These are phyloP conservation scores for Ascoidea asiatica DNA, from an alignment of 805 yeast species.

Conservation along the genomic window DNA sequence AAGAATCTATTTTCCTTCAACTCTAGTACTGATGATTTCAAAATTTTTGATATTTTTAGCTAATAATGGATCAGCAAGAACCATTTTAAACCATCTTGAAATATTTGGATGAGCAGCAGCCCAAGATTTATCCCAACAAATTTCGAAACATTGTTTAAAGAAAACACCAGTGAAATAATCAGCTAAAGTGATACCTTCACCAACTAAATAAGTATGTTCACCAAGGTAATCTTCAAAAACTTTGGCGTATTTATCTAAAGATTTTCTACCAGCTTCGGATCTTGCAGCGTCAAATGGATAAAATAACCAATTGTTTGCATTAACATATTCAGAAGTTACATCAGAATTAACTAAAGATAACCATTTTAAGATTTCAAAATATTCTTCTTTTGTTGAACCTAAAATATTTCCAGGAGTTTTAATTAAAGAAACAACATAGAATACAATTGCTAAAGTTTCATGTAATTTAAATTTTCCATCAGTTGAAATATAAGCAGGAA, in stretches of 20 bases:
- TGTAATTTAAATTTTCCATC: constrained; percentile 53
- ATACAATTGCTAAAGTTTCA: constrained; percentile 52
- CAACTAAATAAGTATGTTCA: constrained; percentile 54
- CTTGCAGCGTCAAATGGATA: constrained; percentile 67
- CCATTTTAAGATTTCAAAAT: constrained; percentile 64
- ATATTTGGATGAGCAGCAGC: constrained; percentile 46
- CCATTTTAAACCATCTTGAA: constrained; percentile 62
- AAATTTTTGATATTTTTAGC: no score
- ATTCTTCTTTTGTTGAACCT: constrained; percentile 35
- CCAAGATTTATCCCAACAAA: constrained; percentile 53
- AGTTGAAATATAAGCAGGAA: constrained; percentile 59
- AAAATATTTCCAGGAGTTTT: constrained; percentile 1
- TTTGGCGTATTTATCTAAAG: constrained; percentile 24
- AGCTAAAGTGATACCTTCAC: constrained; percentile 54
- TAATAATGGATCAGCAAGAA: neutral
- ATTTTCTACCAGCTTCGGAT: constrained; percentile 31
- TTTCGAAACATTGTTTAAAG: constrained; percentile 39
- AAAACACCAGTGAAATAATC: constrained; percentile 43
- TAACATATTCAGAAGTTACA: constrained; percentile 31
- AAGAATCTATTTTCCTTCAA: neutral
- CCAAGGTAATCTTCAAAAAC: constrained; percentile 44
- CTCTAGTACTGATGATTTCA: neutral
- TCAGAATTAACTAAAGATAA: constrained; percentile 65
- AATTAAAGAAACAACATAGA: constrained; percentile 21
- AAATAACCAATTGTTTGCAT: constrained; percentile 38